Conservation (phyloP, 2,329 filamentous ascomycete genomes). For the Pleomassaria siparia region DNA sequence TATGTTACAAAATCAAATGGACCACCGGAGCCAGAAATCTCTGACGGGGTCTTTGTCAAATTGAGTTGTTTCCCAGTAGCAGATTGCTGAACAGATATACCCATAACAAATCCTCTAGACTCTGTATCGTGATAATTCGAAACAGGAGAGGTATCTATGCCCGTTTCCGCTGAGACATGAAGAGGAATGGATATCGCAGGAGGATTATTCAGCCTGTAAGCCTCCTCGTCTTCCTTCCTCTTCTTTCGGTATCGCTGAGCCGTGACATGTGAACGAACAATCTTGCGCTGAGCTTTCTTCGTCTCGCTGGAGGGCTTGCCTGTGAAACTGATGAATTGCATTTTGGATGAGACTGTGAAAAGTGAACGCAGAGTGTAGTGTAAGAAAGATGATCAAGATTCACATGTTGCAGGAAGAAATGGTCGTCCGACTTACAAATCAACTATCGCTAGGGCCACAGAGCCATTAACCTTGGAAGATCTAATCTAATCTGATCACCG, state of each 20-base stretch:
- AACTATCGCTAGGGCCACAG: no score
- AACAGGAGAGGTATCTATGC: neutral
- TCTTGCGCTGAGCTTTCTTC: neutral
- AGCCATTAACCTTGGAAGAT: neutral
- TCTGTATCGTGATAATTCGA: neutral
- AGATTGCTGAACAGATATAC: no score
- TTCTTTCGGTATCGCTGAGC: neutral
- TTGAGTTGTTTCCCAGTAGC: no score
- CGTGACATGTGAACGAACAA: neutral
- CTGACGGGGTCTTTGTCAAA: no score
- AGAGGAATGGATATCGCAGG: neutral
- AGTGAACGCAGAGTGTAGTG: no score
- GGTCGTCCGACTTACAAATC: neutral
- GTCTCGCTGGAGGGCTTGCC: neutral
- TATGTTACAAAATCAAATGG: neutral
- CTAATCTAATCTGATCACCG: constrained; percentile 9
- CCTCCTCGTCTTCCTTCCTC: neutral
- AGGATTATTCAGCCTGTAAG: neutral
- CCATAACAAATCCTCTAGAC: no score
- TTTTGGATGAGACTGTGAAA: neutral
- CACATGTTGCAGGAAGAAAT: neutral
- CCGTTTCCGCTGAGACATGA: neutral
- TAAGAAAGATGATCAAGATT: neutral
- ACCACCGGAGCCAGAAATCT: neutral
- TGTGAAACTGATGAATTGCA: neutral